Evolutionary conservation across 768 basidiomycete genomes (phyloP).

Genomic region (Strobilomyces dryophilus): DNA sequence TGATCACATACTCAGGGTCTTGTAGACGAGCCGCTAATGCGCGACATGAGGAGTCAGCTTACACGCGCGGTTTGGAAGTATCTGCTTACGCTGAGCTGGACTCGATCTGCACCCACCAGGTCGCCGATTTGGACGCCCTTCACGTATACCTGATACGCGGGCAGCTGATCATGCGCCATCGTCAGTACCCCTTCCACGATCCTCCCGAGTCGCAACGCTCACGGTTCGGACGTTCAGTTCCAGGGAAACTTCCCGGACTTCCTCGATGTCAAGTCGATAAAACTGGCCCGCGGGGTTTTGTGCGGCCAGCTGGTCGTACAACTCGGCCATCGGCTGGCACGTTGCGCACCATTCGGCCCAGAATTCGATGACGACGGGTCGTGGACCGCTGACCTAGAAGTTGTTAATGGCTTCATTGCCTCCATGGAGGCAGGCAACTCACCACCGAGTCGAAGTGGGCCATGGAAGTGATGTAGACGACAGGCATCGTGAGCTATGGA

Average conservation of each 20-base stretch:
- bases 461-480: conserved; percentile 24
- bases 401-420: conserved; percentile 7
- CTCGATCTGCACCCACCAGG: conserved; percentile 24
- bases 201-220: conserved; percentile 4
- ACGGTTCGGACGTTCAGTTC: conserved; percentile 25
- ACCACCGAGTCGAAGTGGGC: conserved; percentile 24
- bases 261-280: conserved; percentile 31
- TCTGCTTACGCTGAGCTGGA: conserved; percentile 22
- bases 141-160: conserved; percentile 29
- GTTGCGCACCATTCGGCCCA: conserved; percentile 30
- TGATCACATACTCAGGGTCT: conserved; percentile 26
- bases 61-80: conserved; percentile 1
- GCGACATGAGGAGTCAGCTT: conserved; percentile 17
- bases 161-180: conserved; percentile 17
- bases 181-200: conserved; percentile 16
- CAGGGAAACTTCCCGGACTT: conserved; percentile 22
- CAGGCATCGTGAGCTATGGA: conserved; percentile 17
- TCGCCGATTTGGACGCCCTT: conserved; percentile 30
- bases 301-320: conserved; percentile 24
- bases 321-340: conserved; percentile 17
- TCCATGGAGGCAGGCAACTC: conserved; percentile 2
- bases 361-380: conserved; percentile 29
- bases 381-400: conserved; percentile 16
- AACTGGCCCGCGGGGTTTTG: conserved; percentile 26
- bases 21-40: conserved; percentile 26